These are phyloP conservation scores for Zasmidium citrigriseum DNA, from an alignment of 2,329 filamentous ascomycete species.

Conservation along the genomic window DNA sequence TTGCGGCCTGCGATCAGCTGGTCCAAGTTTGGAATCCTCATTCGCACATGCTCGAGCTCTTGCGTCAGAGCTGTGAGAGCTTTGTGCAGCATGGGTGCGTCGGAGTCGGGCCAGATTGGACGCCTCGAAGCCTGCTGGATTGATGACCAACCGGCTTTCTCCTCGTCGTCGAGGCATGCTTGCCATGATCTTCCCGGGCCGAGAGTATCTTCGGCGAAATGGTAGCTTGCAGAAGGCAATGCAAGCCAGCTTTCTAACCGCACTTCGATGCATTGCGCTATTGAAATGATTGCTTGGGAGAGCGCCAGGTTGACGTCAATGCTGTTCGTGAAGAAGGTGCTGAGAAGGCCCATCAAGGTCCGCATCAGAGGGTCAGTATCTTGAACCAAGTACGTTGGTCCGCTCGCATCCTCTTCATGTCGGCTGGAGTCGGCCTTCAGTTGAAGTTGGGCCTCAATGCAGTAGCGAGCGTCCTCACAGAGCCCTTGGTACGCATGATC, in stretches of 20 bases:
- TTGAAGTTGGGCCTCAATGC: slow-evolving; percentile 34
- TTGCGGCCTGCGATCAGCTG: slow-evolving; percentile 51
- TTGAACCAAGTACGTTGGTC: slow-evolving; percentile 17
- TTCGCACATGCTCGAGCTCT: slow-evolving; percentile 46
- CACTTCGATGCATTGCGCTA: slow-evolving; percentile 83
- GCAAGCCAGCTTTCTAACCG: slow-evolving; percentile 89
- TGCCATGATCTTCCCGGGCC: slow-evolving; percentile 41
- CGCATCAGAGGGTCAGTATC: slow-evolving; percentile 61
- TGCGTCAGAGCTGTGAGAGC: slow-evolving; percentile 43
- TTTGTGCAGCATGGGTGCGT: slow-evolving; percentile 42
- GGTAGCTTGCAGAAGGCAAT: slow-evolving; percentile 29
- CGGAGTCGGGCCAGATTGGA: slow-evolving; percentile 38
- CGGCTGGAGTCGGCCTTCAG: slow-evolving; percentile 9
- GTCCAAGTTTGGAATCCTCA: slow-evolving; percentile 49
- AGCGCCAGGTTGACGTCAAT: slow-evolving; percentile 88
- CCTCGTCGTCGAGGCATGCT: slow-evolving; percentile 36
- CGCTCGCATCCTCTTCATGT: slow-evolving; percentile 1
- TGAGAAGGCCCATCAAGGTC: slow-evolving; percentile 60
- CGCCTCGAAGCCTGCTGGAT: slow-evolving; percentile 36
- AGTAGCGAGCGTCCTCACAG: slow-evolving; percentile 62
- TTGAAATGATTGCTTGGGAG: slow-evolving; percentile 78
- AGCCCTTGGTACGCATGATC: slow-evolving; percentile 73
- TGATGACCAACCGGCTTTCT: slow-evolving; percentile 27
- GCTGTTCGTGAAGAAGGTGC: slow-evolving; percentile 84
- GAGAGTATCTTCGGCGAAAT: slow-evolving; percentile 31